A percentile compares a stretch with the other conserved stretches of the same genome.
These are phyloP conservation scores for Silene vulgaris DNA, from an alignment of 179 eudicot species.

Conservation along the genomic window DNA sequence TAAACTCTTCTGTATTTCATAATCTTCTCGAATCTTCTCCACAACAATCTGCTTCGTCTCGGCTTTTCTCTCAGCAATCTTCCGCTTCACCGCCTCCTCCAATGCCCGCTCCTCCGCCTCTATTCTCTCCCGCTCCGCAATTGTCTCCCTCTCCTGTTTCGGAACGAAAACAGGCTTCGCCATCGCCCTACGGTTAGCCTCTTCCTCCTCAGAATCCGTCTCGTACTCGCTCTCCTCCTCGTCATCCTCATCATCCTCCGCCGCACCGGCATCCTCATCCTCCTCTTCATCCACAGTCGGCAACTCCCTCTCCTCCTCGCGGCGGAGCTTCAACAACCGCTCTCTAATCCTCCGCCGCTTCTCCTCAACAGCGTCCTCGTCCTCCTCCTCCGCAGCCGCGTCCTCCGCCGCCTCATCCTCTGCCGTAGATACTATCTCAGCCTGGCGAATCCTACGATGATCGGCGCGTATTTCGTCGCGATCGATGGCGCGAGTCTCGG, in stretches of 20 bases:
- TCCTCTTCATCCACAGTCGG: slow-evolving; percentile 64
- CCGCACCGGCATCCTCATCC: slow-evolving; percentile 30
- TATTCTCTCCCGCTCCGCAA: slow-evolving; percentile 71
- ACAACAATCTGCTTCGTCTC: slow-evolving; percentile 77
- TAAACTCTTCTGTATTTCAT: slow-evolving; percentile 54
- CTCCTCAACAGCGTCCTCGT: slow-evolving; percentile 81
- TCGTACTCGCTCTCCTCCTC: slow-evolving; percentile 69
- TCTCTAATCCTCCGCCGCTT: slow-evolving; percentile 71
- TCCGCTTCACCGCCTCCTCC: slow-evolving; percentile 61
- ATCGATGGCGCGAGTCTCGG: slow-evolving; percentile 55
- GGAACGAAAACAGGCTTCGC: slow-evolving; percentile 87
- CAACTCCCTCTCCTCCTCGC: slow-evolving; percentile 58
- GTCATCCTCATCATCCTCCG: slow-evolving; percentile 35
- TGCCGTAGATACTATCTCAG: slow-evolving; percentile 68
- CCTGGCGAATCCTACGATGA: slow-evolving; percentile 80
- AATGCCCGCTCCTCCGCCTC: slow-evolving; percentile 71
- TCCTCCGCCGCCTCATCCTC: slow-evolving; percentile 69
- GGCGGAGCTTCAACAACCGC: slow-evolving; percentile 47
- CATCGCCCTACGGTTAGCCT: slow-evolving; percentile 44
- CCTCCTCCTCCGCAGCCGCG: slow-evolving; percentile 62
- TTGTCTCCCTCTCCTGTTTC: slow-evolving; percentile 85
- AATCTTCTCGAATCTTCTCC: slow-evolving; percentile 69
- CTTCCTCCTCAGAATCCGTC: slow-evolving; percentile 84
- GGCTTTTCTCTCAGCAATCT: slow-evolving; percentile 57
- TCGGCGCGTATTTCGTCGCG: slow-evolving; percentile 75